Conservation (phyloP, 768 basidiomycete genomes). For the Exsudoporus frostii region DNA sequence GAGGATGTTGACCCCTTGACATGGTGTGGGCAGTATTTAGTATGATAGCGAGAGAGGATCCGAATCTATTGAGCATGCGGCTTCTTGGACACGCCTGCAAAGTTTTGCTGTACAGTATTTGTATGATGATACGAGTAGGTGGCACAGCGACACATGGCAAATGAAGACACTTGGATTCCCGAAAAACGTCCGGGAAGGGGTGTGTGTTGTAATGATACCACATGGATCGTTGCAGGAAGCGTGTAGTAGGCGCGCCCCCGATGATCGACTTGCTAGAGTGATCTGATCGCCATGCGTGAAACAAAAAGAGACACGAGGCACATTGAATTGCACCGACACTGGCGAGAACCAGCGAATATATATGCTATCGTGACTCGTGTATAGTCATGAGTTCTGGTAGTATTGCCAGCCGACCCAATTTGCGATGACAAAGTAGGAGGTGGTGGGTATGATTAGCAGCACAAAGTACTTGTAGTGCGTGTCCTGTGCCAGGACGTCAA, state of each 20-base stretch:
- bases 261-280: constrained; percentile 14
- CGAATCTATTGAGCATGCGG: constrained; percentile 18
- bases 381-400: constrained; percentile 77
- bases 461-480: constrained; percentile 89
- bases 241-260: constrained; percentile 16
- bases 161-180: neutral
- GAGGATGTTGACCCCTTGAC: constrained; percentile 4
- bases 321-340: constrained; percentile 14
- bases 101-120: constrained; percentile 4
- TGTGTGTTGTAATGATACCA: constrained; percentile 7
- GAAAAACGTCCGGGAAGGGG: neutral
- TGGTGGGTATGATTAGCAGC: constrained; percentile 76
- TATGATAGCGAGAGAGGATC: constrained; percentile 4
- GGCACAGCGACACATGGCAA: constrained; percentile 12
- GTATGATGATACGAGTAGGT: neutral
- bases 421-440: constrained; percentile 88
- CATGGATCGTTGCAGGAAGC: constrained; percentile 23
- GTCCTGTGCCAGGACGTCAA: constrained; percentile 66
- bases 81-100: constrained; percentile 14
- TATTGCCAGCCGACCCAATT: constrained; percentile 99
- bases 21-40: constrained; percentile 16
- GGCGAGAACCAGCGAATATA: constrained; percentile 5
- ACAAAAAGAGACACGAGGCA: constrained; percentile 22
- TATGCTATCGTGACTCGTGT: constrained; percentile 8
- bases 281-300: constrained; percentile 19